These are phyloP conservation scores for Hypocrella siamensis DNA, from an alignment of 2,329 filamentous ascomycete species.

Conservation along the genomic window DNA sequence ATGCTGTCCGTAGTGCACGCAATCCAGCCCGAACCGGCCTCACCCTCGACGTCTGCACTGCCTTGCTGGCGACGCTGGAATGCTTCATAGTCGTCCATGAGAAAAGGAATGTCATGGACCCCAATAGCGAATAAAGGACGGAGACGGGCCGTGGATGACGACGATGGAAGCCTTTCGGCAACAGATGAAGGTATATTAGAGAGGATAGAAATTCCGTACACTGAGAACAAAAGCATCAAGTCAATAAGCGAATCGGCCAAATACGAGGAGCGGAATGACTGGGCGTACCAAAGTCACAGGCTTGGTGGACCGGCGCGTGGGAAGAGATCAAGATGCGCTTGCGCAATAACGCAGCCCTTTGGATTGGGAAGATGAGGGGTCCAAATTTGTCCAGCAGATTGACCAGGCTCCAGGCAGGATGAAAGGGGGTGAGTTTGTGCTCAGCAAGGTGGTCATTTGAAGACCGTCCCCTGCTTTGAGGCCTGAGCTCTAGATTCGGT, in stretches of 20 bases:
- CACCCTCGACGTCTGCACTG: slow-evolving; percentile 24
- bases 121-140: slow-evolving; percentile 85
- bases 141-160: slow-evolving; percentile 47
- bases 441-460: slow-evolving; percentile 46
- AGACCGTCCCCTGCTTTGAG: slow-evolving; percentile 40
- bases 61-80: slow-evolving; percentile 21
- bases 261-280: slow-evolving; percentile 5
- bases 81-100: slow-evolving; percentile 45
- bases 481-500: slow-evolving; percentile 20
- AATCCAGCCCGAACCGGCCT: slow-evolving; percentile 58
- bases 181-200: slow-evolving; percentile 72
- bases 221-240: too few species aligned
- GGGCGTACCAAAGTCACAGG: slow-evolving; percentile 72
- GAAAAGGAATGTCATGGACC: slow-evolving; percentile 75
- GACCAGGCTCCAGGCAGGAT: slow-evolving; percentile 74
- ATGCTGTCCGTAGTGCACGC: slow-evolving; percentile 95
- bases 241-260: too few species aligned
- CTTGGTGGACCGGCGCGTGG: slow-evolving; percentile 68
- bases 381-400: slow-evolving; percentile 71
- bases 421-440: slow-evolving; percentile 57
- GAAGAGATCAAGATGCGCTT: slow-evolving; percentile 81
- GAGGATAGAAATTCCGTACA: slow-evolving; percentile 87
- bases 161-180: slow-evolving; percentile 49
- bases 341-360: slow-evolving; percentile 70
- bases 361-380: slow-evolving; percentile 80